Evolutionary conservation across 148 eudicot genomes (phyloP).

Genomic region (Hydrangea macrophylla): DNA sequence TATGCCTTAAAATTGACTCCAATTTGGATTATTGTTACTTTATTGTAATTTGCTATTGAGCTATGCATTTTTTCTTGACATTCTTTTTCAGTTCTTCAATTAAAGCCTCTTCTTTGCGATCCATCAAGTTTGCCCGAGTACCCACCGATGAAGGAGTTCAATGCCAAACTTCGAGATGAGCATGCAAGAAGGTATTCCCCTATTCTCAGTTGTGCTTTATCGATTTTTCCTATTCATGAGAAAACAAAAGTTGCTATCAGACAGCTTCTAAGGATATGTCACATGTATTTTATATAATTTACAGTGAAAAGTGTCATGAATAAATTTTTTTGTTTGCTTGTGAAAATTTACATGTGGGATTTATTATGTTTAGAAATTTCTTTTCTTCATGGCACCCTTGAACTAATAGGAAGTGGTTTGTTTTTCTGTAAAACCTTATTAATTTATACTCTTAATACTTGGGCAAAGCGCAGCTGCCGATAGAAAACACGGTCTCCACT

Average conservation of each 20-base stretch:
- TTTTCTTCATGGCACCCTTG: too few relatives aligned
- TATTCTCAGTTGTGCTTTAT: not conserved
- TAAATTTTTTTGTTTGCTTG: not conserved
- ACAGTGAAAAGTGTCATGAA: not conserved
- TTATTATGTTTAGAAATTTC: not conserved
- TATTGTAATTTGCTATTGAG: too few relatives aligned
- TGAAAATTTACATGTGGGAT: not conserved
- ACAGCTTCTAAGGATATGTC: not conserved
- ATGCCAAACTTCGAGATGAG: slow-evolving; percentile 27
- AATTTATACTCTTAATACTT: not conserved
- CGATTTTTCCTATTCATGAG: not conserved
- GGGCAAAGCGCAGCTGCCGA: slow-evolving; percentile 43
- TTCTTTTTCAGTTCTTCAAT: slow-evolving; percentile 40
- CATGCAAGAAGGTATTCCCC: slow-evolving; percentile 29
- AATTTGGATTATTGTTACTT: too few relatives aligned
- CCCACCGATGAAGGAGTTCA: slow-evolving; percentile 31
- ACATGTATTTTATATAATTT: not conserved
- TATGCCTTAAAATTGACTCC: too few relatives aligned
- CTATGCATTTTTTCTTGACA: too few relatives aligned
- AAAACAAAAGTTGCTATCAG: not conserved
- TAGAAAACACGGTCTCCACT: slow-evolving; percentile 39
- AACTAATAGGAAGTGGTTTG: too few relatives aligned
- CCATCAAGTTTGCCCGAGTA: slow-evolving; percentile 28
- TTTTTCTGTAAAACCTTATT: not conserved
- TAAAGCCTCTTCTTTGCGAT: slow-evolving; percentile 30